phyloP scores from a whole-genome alignment of 169 alveolate species.

The Cryptosporidium bovis region DNA sequence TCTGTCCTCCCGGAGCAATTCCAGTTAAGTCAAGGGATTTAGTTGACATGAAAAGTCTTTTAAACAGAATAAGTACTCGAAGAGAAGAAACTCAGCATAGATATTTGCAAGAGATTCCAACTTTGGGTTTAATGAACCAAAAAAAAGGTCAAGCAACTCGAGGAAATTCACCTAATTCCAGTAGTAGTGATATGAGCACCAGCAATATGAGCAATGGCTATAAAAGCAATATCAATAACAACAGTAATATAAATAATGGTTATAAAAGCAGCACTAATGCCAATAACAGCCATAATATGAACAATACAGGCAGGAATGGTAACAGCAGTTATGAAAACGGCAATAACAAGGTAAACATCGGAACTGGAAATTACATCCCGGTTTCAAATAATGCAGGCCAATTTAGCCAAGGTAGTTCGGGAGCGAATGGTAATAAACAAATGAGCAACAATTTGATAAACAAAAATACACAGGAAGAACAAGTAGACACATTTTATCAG shows the following conservation, averaged over 20 bases:
- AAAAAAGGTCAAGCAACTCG: not conserved
- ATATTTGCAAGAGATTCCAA: constrained; percentile 52
- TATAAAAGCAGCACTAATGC: not conserved
- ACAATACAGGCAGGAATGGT: not conserved
- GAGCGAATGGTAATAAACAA: not conserved
- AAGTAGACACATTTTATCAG: constrained; percentile 51
- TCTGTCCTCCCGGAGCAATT: constrained; percentile 71
- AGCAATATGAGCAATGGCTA: not conserved
- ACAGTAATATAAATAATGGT: not conserved
- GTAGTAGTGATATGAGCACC: not conserved
- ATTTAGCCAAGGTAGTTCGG: not conserved
- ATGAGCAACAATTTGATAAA: not conserved
- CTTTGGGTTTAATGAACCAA: constrained; percentile 17
- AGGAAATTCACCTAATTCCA: not conserved
- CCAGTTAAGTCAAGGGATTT: constrained; percentile 62
- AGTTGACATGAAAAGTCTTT: constrained; percentile 28
- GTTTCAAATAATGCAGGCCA: not conserved
- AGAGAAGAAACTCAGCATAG: constrained; percentile 3
- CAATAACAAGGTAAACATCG: not conserved
- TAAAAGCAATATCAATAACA: not conserved
- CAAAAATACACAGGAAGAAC: too few relatives aligned
- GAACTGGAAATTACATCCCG: too few relatives aligned
- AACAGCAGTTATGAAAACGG: not conserved
- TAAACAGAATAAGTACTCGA: constrained; percentile 11
- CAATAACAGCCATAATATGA: not conserved